Evolutionary conservation across 345 rosid species (phyloP), one percentile per base, ranked within the genome.

Genomic region (Cardamine chenopodiifolia): DNA sequence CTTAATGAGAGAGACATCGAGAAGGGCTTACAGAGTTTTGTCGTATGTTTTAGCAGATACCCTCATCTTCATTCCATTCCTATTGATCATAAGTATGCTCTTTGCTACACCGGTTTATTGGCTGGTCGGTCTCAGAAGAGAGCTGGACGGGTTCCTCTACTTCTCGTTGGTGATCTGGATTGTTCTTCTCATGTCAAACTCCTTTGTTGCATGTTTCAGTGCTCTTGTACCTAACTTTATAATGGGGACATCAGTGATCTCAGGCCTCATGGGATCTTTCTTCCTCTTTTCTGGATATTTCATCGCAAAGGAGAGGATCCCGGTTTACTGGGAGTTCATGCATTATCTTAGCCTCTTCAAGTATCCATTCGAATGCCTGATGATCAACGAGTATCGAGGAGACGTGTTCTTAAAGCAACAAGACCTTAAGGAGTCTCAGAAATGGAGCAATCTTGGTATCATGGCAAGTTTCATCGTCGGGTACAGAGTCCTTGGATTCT

Each of bases 221-320:
- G 97, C 93, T 8, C 89, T 93, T 10, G 97, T 91, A 64, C 98
- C 96, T 7, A 91, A 91, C 76, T 93, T 93, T 82, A 91, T 93
- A 65, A 89, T 88, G 97, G 98, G 97, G 44, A 90, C 88, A 61
- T 93, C 98, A 34, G 86, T 91, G 17, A 93, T 93, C 71, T 73
- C 96, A 29, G 96, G 98, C 23, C 81, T 93, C 13, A 87, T 93
- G 88, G 97, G 96, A 53, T 93, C 98, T 25, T 93, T 93, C 85
- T 93, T 93, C 74, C 89, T 93, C 7, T 93, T 93, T 35, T 93
- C 97, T 1, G 96, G 98, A 2, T 93, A 90, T 54, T 93, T 93
- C 71, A 93, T 89, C 25, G 58, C 92, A 0, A 78, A 90, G 69
- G 85, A 86, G 1, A 85, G 83, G 35, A 89, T 89, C 47, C 94